A percentile compares a stretch with the other conserved stretches of the same genome.
Evolutionary conservation across 371 early-diverging fungal species (phyloP).

Genomic region (Sporodiniella umbellata): DNA sequence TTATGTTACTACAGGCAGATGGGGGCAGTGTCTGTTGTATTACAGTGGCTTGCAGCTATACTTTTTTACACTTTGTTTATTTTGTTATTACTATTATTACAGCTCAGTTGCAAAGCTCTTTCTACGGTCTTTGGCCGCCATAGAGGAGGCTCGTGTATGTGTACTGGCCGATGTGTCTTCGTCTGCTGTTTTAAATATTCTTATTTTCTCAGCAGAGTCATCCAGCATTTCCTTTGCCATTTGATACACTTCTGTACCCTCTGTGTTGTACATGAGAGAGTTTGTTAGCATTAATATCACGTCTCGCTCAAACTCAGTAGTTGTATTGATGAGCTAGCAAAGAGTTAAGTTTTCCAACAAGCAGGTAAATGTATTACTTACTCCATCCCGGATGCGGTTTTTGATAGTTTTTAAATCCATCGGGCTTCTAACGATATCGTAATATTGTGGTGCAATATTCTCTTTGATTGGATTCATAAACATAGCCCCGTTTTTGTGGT

Average conservation of each 20-base stretch:
- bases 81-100: not conserved
- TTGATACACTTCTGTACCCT: slow-evolving; percentile 78
- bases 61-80: not conserved
- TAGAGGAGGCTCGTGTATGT: slow-evolving; percentile 23
- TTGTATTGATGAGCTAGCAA: slow-evolving; percentile 73
- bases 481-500: slow-evolving; percentile 83
- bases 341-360: no score
- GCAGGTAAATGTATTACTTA: no score
- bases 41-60: no score
- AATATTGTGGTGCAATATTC: slow-evolving; percentile 72
- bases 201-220: slow-evolving; percentile 56
- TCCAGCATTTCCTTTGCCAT: slow-evolving; percentile 81
- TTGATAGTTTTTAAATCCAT: slow-evolving; percentile 85
- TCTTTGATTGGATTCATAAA: slow-evolving; percentile 82
- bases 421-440: slow-evolving; percentile 74
- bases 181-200: slow-evolving; percentile 37
- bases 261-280: slow-evolving; percentile 83
- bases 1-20: no score
- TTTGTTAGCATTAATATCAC: slow-evolving; percentile 83
- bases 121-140: slow-evolving; percentile 20
- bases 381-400: slow-evolving; percentile 80
- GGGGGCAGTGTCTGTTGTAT: no score
- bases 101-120: slow-evolving; percentile 14
- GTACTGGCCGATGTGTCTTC: slow-evolving; percentile 21
- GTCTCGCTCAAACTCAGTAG: slow-evolving; percentile 86